Evolutionary conservation across 2,329 filamentous ascomycete species (phyloP).

Genomic region (Cladosporium colombiae): DNA sequence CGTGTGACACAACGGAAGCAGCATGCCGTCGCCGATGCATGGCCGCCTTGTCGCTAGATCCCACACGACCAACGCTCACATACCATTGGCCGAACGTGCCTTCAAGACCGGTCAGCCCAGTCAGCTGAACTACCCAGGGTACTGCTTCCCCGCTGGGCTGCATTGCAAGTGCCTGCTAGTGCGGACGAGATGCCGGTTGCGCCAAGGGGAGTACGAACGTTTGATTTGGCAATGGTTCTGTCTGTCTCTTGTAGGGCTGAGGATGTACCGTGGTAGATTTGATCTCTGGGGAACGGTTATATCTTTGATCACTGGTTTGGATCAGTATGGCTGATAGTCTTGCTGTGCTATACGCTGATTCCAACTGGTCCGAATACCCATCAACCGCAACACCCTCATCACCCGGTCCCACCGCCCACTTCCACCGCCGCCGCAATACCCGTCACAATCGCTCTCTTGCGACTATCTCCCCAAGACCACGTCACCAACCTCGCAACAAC

Average conservation of each 20-base stretch:
- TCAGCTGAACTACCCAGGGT: constrained; percentile 15
- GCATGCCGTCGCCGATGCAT: constrained; percentile 18
- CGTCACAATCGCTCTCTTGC: constrained; percentile 1
- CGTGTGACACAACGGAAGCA: constrained; percentile 16
- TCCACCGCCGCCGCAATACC: constrained; percentile 12
- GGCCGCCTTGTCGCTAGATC: constrained; percentile 12
- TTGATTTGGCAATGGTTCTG: constrained; percentile 16
- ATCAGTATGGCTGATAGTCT: not conserved
- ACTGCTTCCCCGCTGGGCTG: constrained; percentile 16
- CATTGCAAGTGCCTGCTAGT: not conserved
- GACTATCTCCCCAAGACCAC: not conserved
- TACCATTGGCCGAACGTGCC: constrained; percentile 1
- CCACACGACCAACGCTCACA: not conserved
- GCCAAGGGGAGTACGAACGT: constrained; percentile 16
- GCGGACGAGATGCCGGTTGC: constrained; percentile 12
- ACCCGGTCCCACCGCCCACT: not conserved
- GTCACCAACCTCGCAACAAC: constrained; percentile 5
- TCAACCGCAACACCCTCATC: not conserved
- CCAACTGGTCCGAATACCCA: not conserved
- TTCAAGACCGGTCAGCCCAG: constrained; percentile 15
- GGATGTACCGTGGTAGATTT: not conserved
- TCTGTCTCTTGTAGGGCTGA: constrained; percentile 15
- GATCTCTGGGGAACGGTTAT: not conserved
- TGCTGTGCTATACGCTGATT: not conserved
- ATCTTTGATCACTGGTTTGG: not conserved